A percentile compares a stretch with the other conserved stretches of the same genome.
Evolutionary conservation across 495 filamentous ascomycete species (phyloP).

Genomic region (Thozetella sp.): DNA sequence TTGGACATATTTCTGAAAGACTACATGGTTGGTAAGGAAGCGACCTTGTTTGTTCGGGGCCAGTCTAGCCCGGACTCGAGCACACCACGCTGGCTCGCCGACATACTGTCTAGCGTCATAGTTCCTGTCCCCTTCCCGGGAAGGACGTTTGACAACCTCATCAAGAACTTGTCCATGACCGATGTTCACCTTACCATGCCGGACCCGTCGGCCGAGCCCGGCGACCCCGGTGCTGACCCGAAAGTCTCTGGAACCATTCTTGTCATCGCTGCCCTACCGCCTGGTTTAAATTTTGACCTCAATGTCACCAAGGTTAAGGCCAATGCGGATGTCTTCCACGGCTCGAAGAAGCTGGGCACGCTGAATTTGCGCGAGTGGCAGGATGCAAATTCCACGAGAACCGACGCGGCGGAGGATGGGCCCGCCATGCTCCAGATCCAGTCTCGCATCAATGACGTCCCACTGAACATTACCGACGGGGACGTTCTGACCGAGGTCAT

Average conservation of each 20-base stretch:
- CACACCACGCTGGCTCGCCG: conserved; percentile 79
- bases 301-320: conserved; percentile 76
- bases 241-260: conserved; percentile 80
- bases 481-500: conserved; percentile 76
- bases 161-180: conserved; percentile 82
- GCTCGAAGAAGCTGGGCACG: conserved; percentile 71
- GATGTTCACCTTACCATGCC: conserved; percentile 86
- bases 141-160: conserved; percentile 73
- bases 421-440: conserved; percentile 66
- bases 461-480: conserved; percentile 77
- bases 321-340: conserved; percentile 76
- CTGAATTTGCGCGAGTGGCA: conserved; percentile 84
- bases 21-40: conserved; percentile 78
- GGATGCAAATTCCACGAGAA: conserved; percentile 73
- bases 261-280: conserved; percentile 73
- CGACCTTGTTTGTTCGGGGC: conserved; percentile 79
- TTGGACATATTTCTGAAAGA: conserved; percentile 80
- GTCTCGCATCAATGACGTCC: conserved; percentile 74
- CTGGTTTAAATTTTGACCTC: conserved; percentile 83
- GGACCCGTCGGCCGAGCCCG: conserved; percentile 72
- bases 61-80: conserved; percentile 62
- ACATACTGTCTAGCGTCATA: conserved; percentile 78
- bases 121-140: conserved; percentile 85
- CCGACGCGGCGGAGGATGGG: conserved; percentile 52
- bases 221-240: conserved; percentile 72